Base-by-base conservation (phyloP, 2,329 filamentous ascomycete genomes). In the Fusarium poae region DNA sequence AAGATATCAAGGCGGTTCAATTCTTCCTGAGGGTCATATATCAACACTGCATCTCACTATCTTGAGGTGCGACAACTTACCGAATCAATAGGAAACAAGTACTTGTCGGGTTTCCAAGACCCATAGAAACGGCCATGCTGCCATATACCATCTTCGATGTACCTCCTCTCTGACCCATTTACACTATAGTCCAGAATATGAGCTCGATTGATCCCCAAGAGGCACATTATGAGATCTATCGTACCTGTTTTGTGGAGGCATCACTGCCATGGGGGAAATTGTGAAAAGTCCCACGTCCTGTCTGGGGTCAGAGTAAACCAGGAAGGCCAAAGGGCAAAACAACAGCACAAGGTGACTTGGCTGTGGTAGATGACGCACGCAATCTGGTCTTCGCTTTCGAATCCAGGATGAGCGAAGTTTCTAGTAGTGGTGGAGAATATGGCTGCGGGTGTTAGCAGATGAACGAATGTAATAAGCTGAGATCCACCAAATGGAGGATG, bases 1-100 rank as follows among this genome's bases (percentile, higher is more conserved):
- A 93, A 91, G 46, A 95, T 90, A 75, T 97, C 93, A 75, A 95
- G 85, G 70, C 92, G 88, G 77, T 94, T 91, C 75, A 90, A 87
- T 78, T 96, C 93, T 65, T 85, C 82, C 86, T 92, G 76, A 48
- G 54, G 7, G 20, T 32, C 42, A 29, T 21, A 23, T n/a, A 65
- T 76, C 60, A 75, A 23, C n/a, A 16, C 9, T 7, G n/a, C 30
- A 42, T 23, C 11, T 23, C 21, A 27, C 34, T 35, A 39, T 42
- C 12, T 21, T 25, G 40, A 21, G 18, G 34, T 21, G 21, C 6
- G n/a, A 30, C 16, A 21, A 61, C 83, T 79, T 81, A 91, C 90
- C 79, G 91, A 88, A 77, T 96, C 93, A 77, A 92, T 91, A 23
- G 93, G 93, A 67, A 91, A 88, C 79, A 92, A 84, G 77, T 95